Percentiles rank a stretch among this genome's conserved stretches.
These are phyloP conservation scores for Hyphopichia pseudoburtonii DNA, from an alignment of 1,139 yeast genomes.

Conservation along the genomic window DNA sequence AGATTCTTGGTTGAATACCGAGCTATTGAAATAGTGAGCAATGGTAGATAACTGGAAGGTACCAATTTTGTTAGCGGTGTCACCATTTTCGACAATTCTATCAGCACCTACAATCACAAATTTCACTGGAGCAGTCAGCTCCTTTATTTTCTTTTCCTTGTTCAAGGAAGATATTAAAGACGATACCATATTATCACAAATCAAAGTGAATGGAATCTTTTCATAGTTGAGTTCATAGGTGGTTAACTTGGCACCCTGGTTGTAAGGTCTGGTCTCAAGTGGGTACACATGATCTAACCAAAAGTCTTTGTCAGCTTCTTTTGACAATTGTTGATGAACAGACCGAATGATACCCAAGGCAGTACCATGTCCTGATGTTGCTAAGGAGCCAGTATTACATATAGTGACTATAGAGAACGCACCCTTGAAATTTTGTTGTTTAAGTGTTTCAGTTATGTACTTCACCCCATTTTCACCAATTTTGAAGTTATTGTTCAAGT, in stretches of 20 bases:
- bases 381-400: slow-evolving; percentile 85
- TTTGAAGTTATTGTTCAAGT: slow-evolving; percentile 68
- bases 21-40: slow-evolving; percentile 38
- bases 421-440: slow-evolving; percentile 52
- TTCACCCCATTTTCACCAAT: slow-evolving; percentile 81
- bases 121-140: slow-evolving; percentile 57
- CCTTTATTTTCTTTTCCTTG: slow-evolving; percentile 18
- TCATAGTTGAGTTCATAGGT: slow-evolving; percentile 89
- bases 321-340: slow-evolving; percentile 45
- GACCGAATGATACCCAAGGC: slow-evolving; percentile 91
- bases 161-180: slow-evolving; percentile 53
- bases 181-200: slow-evolving; percentile 91
- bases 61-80: slow-evolving; percentile 96
- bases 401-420: slow-evolving; percentile 83
- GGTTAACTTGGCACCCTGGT: slow-evolving; percentile 92
- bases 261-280: slow-evolving; percentile 93
- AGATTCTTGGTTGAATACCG: slow-evolving; percentile 37
- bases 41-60: slow-evolving; percentile 84
- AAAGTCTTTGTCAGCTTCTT: slow-evolving; percentile 27
- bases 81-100: slow-evolving; percentile 88
- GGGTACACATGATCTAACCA: slow-evolving; percentile 75
- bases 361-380: slow-evolving; percentile 97
- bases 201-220: slow-evolving; percentile 78
- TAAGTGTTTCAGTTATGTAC: slow-evolving; percentile 54
- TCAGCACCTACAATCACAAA: slow-evolving; percentile 98